Percentiles rank a stretch among this genome's conserved stretches.
Evolutionary conservation across 2,329 filamentous ascomycete species (phyloP).

Genomic region (Claviceps sp.): DNA sequence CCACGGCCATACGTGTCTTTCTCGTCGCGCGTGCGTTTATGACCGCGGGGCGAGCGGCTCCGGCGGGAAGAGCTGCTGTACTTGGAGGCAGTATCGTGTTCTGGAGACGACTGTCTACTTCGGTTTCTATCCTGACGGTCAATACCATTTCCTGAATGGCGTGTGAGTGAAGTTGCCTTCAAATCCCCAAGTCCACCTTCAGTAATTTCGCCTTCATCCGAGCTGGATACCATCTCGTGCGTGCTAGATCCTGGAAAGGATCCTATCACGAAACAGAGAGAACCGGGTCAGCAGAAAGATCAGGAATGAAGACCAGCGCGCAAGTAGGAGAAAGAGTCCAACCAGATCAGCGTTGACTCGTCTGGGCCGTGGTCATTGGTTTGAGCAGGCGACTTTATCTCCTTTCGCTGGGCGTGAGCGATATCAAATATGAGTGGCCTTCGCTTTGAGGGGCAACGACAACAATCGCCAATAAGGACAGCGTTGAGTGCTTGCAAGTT

Average conservation of each 20-base stretch:
- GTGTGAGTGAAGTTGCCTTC: constrained; percentile 82
- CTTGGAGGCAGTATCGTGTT: constrained; percentile 32
- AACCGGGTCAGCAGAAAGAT: constrained; percentile 23
- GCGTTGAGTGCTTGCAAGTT: not conserved
- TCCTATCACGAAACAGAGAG: constrained; percentile 3
- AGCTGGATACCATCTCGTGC: constrained; percentile 38
- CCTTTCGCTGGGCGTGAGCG: constrained; percentile 2
- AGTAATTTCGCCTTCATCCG: constrained; percentile 78
- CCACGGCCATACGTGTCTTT: constrained; percentile 38
- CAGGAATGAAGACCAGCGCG: constrained; percentile 14
- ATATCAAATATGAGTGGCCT: not conserved
- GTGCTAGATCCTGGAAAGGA: constrained; percentile 10
- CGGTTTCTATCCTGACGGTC: constrained; percentile 80
- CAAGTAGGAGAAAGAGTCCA: constrained; percentile 26
- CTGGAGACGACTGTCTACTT: constrained; percentile 46
- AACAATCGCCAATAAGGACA: not conserved
- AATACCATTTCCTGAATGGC: constrained; percentile 69
- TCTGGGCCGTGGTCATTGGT: constrained; percentile 18
- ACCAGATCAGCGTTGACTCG: constrained; percentile 28
- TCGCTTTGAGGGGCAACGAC: not conserved
- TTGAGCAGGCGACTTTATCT: not conserved
- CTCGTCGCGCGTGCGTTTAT: constrained; percentile 55
- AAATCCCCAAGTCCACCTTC: constrained; percentile 50
- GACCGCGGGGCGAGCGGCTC: constrained; percentile 48
- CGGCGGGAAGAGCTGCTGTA: constrained; percentile 29